These are phyloP conservation scores for Starmerella bombi DNA, from an alignment of 805 yeast genomes.

Conservation along the genomic window DNA sequence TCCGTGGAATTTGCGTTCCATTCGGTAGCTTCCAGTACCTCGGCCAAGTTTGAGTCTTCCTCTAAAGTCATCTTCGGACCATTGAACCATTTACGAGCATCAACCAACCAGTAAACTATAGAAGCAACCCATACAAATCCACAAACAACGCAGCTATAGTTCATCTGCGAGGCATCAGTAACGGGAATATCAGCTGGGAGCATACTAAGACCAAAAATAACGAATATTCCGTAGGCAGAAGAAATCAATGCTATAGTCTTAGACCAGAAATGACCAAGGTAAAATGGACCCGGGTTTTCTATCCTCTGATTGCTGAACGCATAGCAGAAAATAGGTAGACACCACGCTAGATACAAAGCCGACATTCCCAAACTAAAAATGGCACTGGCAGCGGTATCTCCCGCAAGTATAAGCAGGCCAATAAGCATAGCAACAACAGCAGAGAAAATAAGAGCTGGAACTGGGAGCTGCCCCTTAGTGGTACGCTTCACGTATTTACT, in stretches of 20 bases:
- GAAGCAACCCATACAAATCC: constrained; percentile 48
- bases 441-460: constrained; percentile 48
- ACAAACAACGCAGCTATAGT: constrained; percentile 54
- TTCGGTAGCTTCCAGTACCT: constrained; percentile 15
- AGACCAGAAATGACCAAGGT: constrained; percentile 40
- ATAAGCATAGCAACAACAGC: constrained; percentile 37
- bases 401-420: constrained; percentile 48
- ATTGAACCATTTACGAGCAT: constrained; percentile 41
- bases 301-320: constrained; percentile 36
- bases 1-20: constrained; percentile 3
- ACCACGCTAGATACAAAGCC: constrained; percentile 53
- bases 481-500: constrained; percentile 44
- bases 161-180: constrained; percentile 37
- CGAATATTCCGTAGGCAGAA: constrained; percentile 38
- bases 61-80: constrained; percentile 37
- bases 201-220: constrained; percentile 41
- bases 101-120: constrained; percentile 37
- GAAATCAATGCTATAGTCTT: constrained; percentile 36
- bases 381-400: constrained; percentile 51
- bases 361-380: constrained; percentile 51
- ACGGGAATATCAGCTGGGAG: constrained; percentile 39
- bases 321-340: constrained; percentile 43
- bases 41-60: constrained; percentile 8
- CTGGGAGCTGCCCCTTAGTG: constrained; percentile 46
- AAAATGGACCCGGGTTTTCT: constrained; percentile 55